phyloP scores from a whole-genome alignment of 2,329 filamentous ascomycete genomes.

The Paracamarosporium sp. region DNA sequence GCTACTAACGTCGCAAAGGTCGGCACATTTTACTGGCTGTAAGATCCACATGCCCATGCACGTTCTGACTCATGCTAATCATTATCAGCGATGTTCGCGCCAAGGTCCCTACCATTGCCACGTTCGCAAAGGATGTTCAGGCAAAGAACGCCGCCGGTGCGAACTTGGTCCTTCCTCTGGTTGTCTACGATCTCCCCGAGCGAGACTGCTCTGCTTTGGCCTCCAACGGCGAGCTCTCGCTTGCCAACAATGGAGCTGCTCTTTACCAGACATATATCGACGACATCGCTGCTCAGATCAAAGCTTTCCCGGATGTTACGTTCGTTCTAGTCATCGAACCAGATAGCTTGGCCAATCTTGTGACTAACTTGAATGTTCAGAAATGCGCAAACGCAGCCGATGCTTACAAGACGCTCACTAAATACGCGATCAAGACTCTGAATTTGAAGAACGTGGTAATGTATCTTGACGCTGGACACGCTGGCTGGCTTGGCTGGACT shows the following conservation, averaged over 20 bases:
- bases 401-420: constrained; percentile 62
- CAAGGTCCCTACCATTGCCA: constrained; percentile 56
- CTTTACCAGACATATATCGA: constrained; percentile 61
- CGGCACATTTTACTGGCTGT: constrained; percentile 59
- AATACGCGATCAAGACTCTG: constrained; percentile 62
- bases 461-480: constrained; percentile 69
- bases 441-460: constrained; percentile 67
- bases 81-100: constrained; percentile 48
- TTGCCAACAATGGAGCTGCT: constrained; percentile 57
- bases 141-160: constrained; percentile 54
- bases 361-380: constrained; percentile 62
- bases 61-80: not conserved
- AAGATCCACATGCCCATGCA: not conserved
- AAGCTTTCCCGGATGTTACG: constrained; percentile 57
- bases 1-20: constrained; percentile 55
- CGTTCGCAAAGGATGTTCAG: constrained; percentile 54
- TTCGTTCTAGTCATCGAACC: constrained; percentile 63
- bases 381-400: constrained; percentile 61
- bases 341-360: constrained; percentile 66
- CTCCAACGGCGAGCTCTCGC: constrained; percentile 67
- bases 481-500: constrained; percentile 68
- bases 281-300: constrained; percentile 58
- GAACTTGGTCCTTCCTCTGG: constrained; percentile 57
- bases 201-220: constrained; percentile 69
- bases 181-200: constrained; percentile 68